Percentiles rank a stretch among this genome's conserved stretches.
These are phyloP conservation scores for Lactifluus piperatus DNA, from an alignment of 768 basidiomycete genomes.

Conservation along the genomic window DNA sequence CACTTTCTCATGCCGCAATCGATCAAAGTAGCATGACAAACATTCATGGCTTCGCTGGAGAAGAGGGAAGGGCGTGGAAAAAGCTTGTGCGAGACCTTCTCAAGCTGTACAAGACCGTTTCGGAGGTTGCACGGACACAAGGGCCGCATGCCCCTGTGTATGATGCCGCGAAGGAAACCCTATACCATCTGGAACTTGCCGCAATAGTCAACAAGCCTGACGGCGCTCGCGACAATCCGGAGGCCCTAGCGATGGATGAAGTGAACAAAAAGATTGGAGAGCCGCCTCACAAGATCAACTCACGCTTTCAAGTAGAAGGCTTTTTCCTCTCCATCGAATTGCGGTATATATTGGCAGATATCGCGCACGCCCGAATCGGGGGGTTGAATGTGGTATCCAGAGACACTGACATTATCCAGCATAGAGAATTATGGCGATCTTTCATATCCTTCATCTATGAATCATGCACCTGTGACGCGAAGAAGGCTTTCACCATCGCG, in stretches of 20 bases:
- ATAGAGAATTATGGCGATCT: slow-evolving; percentile 16
- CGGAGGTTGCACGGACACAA: slow-evolving; percentile 21
- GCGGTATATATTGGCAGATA: slow-evolving; percentile 26
- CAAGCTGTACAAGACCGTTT: slow-evolving; percentile 21
- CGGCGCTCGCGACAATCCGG: slow-evolving; percentile 18
- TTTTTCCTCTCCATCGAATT: slow-evolving; percentile 29
- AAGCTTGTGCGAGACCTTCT: slow-evolving; percentile 18
- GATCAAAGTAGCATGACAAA: slow-evolving; percentile 10
- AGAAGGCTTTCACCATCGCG: slow-evolving; percentile 23
- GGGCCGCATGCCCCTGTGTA: slow-evolving; percentile 28
- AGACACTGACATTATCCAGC: slow-evolving; percentile 2
- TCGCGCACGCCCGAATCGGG: slow-evolving; percentile 23
- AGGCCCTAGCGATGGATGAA: slow-evolving; percentile 22
- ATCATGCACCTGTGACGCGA: slow-evolving; percentile 23
- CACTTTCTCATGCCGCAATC: slow-evolving; percentile 8
- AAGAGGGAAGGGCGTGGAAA: slow-evolving; percentile 23
- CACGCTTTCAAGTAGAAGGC: slow-evolving; percentile 28
- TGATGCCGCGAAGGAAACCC: slow-evolving; percentile 26
- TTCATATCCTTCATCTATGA: slow-evolving; percentile 21
- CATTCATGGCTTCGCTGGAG: slow-evolving; percentile 16
- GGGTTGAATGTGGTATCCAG: not conserved
- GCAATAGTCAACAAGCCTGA: slow-evolving; percentile 13
- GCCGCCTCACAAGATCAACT: slow-evolving; percentile 27
- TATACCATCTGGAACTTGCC: slow-evolving; percentile 25
- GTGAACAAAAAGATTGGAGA: slow-evolving; percentile 27